Evolutionary conservation across 1,139 yeast species (phyloP).

Genomic region (Candida gigantensis): DNA sequence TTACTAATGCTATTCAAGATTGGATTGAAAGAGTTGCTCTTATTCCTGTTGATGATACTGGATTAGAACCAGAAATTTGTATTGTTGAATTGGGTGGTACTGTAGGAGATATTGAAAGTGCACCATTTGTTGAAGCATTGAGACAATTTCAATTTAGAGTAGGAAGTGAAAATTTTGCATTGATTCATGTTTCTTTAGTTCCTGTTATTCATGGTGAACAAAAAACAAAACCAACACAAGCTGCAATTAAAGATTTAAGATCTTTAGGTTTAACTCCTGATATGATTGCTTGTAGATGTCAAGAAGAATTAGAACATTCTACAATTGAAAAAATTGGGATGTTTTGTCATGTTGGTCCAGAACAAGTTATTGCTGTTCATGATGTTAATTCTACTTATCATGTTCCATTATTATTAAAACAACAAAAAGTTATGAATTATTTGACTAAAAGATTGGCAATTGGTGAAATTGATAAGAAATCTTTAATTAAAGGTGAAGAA

Average conservation of each 20-base stretch:
- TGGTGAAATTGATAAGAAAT: conserved; percentile 54
- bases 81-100: conserved; percentile 98
- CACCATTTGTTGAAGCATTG: conserved; percentile 97
- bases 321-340: conserved; percentile 94
- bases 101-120: conserved; percentile 98
- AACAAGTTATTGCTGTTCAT: conserved; percentile 95
- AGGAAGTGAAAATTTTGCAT: conserved; percentile 89
- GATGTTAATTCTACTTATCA: conserved; percentile 97
- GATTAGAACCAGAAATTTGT: conserved; percentile 89
- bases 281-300: conserved; percentile 97
- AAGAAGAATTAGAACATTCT: conserved; percentile 74
- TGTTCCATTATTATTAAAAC: conserved; percentile 86
- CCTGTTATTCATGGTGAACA: conserved; percentile 99
- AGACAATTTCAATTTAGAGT: conserved; percentile 98
- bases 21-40: conserved; percentile 95
- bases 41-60: conserved; percentile 90
- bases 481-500: conserved; percentile 62
- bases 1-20: conserved; percentile 95
- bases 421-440: conserved; percentile 81
- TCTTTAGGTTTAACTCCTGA: conserved; percentile 94
- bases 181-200: conserved; percentile 94
- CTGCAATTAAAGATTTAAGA: conserved; percentile 95
- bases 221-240: conserved; percentile 98
- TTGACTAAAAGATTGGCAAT: conserved; percentile 69
- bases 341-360: conserved; percentile 98